These are phyloP conservation scores for Coniferiporia sulphurascens DNA, from an alignment of 1,284 basidiomycete genomes.

Conservation along the genomic window DNA sequence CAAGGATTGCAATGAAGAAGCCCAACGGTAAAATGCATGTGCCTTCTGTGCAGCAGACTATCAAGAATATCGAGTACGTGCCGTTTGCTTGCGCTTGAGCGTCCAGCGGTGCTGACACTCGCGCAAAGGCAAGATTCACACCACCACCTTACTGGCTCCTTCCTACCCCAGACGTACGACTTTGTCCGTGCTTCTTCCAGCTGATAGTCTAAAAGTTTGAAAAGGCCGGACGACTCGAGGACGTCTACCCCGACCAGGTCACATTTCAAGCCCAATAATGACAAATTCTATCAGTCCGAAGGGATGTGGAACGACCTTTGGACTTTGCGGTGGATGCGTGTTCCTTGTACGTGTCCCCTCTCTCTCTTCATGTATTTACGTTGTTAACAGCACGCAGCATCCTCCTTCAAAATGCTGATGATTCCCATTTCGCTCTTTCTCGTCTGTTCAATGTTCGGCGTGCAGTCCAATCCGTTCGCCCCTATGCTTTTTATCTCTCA, in stretches of 20 bases:
- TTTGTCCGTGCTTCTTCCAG: background rate
- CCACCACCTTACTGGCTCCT: conserved; percentile 57
- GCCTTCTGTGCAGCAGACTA: conserved; percentile 16
- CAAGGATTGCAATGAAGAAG: conserved; percentile 1
- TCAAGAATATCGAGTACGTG: conserved; percentile 34
- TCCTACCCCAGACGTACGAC: conserved; percentile 57
- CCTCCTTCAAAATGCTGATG: conserved; percentile 69
- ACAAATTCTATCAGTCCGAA: conserved; percentile 17
- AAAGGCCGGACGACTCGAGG: conserved; percentile 12
- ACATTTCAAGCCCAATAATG: conserved; percentile 3
- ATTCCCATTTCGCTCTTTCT: conserved; percentile 68
- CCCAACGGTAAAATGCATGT: conserved; percentile 13
- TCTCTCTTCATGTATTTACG: conserved; percentile 1
- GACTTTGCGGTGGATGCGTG: conserved; percentile 66
- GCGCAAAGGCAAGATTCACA: conserved; percentile 42
- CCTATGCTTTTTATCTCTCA: conserved; percentile 77
- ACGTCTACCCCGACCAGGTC: conserved; percentile 7
- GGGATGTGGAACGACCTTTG: conserved; percentile 29
- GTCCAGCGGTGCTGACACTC: background rate
- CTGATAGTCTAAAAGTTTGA: background rate
- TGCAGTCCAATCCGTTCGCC: conserved; percentile 71
- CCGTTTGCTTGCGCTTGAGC: no score
- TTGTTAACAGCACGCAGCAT: conserved; percentile 37
- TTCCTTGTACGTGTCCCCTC: conserved; percentile 53
- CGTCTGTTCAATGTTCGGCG: conserved; percentile 63